Evolutionary conservation across 331 rosid genomes (phyloP), one percentile per base, ranked within the genome.

Genomic region (Quercus tomentella): DNA sequence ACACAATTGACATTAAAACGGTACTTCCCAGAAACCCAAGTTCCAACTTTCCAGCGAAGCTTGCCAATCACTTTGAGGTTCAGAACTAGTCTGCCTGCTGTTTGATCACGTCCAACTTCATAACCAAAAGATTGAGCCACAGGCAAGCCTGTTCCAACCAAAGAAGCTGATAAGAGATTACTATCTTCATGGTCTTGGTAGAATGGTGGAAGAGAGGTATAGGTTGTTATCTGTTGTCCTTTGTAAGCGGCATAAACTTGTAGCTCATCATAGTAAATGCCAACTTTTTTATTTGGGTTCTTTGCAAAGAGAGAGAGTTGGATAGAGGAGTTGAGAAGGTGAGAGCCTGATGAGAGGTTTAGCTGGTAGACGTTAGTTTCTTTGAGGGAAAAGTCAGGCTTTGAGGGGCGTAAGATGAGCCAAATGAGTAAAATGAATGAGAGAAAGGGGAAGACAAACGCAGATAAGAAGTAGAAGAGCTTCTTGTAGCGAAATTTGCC

Each of bases 31-130:
- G 99, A 93, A 35, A 96, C 97, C 99, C 99, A 96, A 54, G 92
- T 92, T 62, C 97, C 98, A 2, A 96, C 87, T 72, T 92, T 93
- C 99, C 99, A 96, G 22, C 98, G 84, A 37, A 96, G 89, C 71
- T 85, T 83, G 3, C 98, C 99, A 77, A 79, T 85, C 45, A 77
- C 97, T 75, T 85, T 91, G 31, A 96, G 79, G 65, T 79, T 86
- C 78, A 96, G 75, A 72, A 81, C 70, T 1, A 96, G 74, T 74
- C 90, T 89, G 33, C 94, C 99, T 54, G 81, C 76, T 6, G 21
- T 82, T 84, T 89, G 98, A 74, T 93, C 99, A 31, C 90, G 89
- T 18, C 87, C 91, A 17, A 93, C 67, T 75, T 96, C 91, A 85
- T 87, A 91, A n/a, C 92, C 92, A 33, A 93, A 88, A 6, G 98